phyloP scores from a whole-genome alignment of 2,329 filamentous ascomycete genomes.

The Orbilia oligospora region DNA sequence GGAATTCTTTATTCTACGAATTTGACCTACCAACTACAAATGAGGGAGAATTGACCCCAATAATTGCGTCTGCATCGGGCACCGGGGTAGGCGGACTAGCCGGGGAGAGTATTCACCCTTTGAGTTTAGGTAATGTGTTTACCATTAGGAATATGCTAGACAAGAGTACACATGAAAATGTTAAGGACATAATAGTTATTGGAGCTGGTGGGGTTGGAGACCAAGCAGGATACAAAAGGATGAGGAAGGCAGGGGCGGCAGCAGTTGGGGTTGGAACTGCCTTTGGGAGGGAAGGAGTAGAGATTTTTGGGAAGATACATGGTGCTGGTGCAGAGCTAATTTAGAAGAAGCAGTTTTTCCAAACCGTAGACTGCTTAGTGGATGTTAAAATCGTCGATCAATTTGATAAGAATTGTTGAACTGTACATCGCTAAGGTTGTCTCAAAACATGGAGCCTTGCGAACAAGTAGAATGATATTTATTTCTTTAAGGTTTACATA shows the following conservation, averaged over 20 bases:
- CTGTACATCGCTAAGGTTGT: not conserved
- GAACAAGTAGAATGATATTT: not conserved
- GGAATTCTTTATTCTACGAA: constrained; percentile 75
- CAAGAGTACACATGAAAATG: constrained; percentile 65
- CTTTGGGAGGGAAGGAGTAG: constrained; percentile 69
- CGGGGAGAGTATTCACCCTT: constrained; percentile 78
- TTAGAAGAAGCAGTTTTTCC: not conserved
- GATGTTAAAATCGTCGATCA: not conserved
- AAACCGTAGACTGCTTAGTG: not conserved
- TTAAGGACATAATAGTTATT: constrained; percentile 75
- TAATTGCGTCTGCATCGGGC: constrained; percentile 71
- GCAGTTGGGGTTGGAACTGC: constrained; percentile 80
- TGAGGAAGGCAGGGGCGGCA: constrained; percentile 76
- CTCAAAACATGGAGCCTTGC: not conserved
- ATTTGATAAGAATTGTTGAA: not conserved
- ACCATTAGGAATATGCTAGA: constrained; percentile 76
- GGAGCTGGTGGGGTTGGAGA: constrained; percentile 82
- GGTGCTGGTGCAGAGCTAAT: constrained; percentile 9
- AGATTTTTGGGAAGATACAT: constrained; percentile 61
- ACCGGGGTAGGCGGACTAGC: constrained; percentile 79
- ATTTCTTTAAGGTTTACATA: constrained; percentile 2
- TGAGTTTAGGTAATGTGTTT: constrained; percentile 82
- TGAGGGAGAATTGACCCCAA: constrained; percentile 63
- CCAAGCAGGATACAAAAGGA: constrained; percentile 74
- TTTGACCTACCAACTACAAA: constrained; percentile 32